Conservation (phyloP, 1,139 yeast species). For the Hansenula lynferdii region DNA sequence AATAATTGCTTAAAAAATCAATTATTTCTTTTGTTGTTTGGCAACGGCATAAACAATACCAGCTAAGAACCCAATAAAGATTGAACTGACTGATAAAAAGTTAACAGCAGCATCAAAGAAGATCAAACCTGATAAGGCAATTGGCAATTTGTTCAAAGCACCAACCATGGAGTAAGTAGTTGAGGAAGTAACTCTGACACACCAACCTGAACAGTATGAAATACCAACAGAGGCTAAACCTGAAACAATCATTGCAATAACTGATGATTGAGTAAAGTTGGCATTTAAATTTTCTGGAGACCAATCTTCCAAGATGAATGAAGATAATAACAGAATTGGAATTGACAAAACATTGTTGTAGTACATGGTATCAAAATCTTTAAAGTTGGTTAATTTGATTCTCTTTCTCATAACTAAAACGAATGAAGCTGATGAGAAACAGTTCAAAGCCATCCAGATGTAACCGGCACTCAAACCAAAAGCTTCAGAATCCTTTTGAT, state of each 20-base stretch:
- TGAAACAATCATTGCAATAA: conserved; percentile 85
- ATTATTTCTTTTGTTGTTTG: conserved; percentile 69
- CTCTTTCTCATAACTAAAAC: conserved; percentile 95
- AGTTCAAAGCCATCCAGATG: conserved; percentile 94
- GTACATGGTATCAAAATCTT: conserved; percentile 97
- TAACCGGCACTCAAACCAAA: conserved; percentile 71
- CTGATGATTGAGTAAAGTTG: conserved; percentile 72
- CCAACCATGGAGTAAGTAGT: conserved; percentile 99
- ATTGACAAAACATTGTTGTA: conserved; percentile 91
- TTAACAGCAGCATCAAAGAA: conserved; percentile 95
- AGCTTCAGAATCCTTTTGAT: conserved; percentile 42
- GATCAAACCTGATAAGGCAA: conserved; percentile 88
- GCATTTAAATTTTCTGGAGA: conserved; percentile 63
- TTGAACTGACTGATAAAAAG: conserved; percentile 86
- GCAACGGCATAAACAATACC: conserved; percentile 95
- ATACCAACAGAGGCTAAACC: conserved; percentile 95
- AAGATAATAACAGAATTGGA: conserved; percentile 75
- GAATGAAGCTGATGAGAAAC: conserved; percentile 90
- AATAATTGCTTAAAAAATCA: no score
- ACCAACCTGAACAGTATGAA: conserved; percentile 99
- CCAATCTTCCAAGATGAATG: conserved; percentile 90
- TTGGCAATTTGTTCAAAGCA: conserved; percentile 96
- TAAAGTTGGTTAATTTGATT: conserved; percentile 93
- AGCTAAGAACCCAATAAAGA: conserved; percentile 87
- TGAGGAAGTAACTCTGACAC: conserved; percentile 97